Percentiles rank a stretch among this genome's conserved stretches.
Conservation (phyloP, 805 yeast genomes). For the Yamadazyma kitorensis region DNA sequence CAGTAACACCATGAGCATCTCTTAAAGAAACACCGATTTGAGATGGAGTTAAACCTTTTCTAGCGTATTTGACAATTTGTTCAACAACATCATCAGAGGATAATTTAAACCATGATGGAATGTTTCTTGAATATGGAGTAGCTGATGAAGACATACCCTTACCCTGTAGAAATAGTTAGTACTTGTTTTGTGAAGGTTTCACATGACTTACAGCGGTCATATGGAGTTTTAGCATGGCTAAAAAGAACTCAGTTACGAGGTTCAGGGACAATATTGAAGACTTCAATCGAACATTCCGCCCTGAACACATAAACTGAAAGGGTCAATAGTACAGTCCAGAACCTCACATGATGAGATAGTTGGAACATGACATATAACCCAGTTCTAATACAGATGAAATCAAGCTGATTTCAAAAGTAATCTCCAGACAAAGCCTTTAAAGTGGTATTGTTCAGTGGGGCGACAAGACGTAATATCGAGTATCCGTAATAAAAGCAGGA, state of each 20-base stretch:
- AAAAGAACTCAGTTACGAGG: too few species aligned
- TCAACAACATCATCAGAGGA: constrained; percentile 94
- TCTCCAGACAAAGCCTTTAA: constrained; percentile 1
- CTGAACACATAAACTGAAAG: too few species aligned
- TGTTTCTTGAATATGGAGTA: constrained; percentile 97
- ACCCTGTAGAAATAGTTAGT: constrained; percentile 55
- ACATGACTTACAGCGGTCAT: too few species aligned
- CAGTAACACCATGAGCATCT: constrained; percentile 99
- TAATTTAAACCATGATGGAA: constrained; percentile 99
- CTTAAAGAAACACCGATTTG: constrained; percentile 99
- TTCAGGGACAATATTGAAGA: too few species aligned
- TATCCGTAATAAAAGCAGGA: constrained; percentile 17
- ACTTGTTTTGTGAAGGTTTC: too few species aligned
- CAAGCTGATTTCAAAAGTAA: too few species aligned
- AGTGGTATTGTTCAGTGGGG: constrained; percentile 14
- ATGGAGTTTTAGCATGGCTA: too few species aligned
- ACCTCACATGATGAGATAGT: too few species aligned
- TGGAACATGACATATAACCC: too few species aligned
- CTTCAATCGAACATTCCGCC: too few species aligned
- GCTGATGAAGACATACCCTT: constrained; percentile 99
- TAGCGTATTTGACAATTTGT: constrained; percentile 98
- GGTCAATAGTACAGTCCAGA: too few species aligned
- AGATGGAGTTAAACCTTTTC: constrained; percentile 99
- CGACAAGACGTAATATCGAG: constrained; percentile 8
- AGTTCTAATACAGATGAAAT: too few species aligned